Base-by-base conservation (phyloP, 192 early-diverging fungal species). In the Chytriomyces confervae region DNA sequence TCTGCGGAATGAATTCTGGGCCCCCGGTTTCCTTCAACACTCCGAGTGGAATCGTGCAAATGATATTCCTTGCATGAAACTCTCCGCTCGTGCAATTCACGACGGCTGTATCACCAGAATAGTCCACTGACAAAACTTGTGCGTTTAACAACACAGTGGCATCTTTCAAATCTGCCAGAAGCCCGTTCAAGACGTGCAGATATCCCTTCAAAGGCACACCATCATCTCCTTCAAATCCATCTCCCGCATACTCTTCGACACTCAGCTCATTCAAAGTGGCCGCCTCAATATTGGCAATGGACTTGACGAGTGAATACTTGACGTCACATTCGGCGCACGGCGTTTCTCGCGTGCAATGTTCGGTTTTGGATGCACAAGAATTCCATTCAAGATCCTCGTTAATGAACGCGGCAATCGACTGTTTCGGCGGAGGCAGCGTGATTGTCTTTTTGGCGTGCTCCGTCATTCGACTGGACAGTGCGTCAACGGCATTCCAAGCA, bases 21-120 rank as follows among this genome's bases (percentile, higher is more conserved):
- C 29, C 8, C 43, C 44, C 13, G 27, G 27, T 27, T 29, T 18
- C 11, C 66, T 68, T 68, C 36, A 68, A 5, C 10, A 68, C 46
- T 20, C 66, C 66, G n/a, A 68, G 46, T 47, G 66, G 66, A 46
- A 68, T 11, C 8, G 66, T 68, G 24, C 43, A 68, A 23, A 68
- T 46, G 36, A 68, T 23, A 16, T 20, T 47, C 8, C n/a, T 10
- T 11, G 66, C 66, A 18, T 48, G 27, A 47, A n/a, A 44, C 9
- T 46, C 47, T 47, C 66, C 66, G 6, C 13, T 0, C 13, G 66
- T 13, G 11, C 43, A 45, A 47, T 18, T 13, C 27, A 68, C 11
- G 66, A 47, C 3, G 63, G 29, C 63, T 4, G 27, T 13, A 6
- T 29, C 5, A 11, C 63, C 63, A 6, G 66, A n/a, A 46, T 43